Percentiles rank a stretch among this genome's conserved stretches.
These are phyloP conservation scores for Lathyrus tuberosus DNA, from an alignment of 306 rosid genomes.

Conservation along the genomic window DNA sequence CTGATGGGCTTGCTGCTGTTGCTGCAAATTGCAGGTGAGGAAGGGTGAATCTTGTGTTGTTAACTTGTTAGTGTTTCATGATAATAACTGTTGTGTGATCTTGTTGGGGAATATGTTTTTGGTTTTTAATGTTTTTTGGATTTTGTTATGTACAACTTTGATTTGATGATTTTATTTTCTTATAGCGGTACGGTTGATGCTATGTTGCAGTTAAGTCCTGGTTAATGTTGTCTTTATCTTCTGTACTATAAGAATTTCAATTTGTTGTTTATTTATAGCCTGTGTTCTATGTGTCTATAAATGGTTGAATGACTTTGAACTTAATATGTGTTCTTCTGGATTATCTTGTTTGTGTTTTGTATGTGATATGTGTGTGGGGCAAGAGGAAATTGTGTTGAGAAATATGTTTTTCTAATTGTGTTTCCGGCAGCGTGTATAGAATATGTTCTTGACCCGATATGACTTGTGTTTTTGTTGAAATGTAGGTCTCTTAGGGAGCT, in stretches of 20 bases:
- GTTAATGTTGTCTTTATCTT: slow-evolving; percentile 27
- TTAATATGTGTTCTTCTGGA: background rate
- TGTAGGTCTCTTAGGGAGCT: slow-evolving; percentile 81
- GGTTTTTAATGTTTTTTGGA: background rate
- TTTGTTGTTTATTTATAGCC: background rate
- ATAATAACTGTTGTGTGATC: background rate
- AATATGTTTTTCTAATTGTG: slow-evolving; percentile 10
- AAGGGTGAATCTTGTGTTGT: background rate
- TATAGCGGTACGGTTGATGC: background rate
- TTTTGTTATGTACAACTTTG: slow-evolving; percentile 15
- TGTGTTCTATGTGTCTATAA: slow-evolving; percentile 14
- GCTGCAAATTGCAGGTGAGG: slow-evolving; percentile 92
- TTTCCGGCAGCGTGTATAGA: background rate
- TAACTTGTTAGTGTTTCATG: background rate
- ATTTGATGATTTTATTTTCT: slow-evolving; percentile 22
- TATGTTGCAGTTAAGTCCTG: slow-evolving; percentile 2
- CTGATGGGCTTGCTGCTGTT: slow-evolving; percentile 86
- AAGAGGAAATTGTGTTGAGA: background rate
- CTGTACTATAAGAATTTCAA: slow-evolving; percentile 15
- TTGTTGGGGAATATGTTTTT: slow-evolving; percentile 15
- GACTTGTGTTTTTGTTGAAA: background rate
- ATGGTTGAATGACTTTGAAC: slow-evolving; percentile 23
- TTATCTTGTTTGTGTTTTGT: slow-evolving; percentile 8
- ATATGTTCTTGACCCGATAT: slow-evolving; percentile 7
- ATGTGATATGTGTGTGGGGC: background rate